Conservation (phyloP, 345 rosid genomes). For the Eucalyptus curtisii region DNA sequence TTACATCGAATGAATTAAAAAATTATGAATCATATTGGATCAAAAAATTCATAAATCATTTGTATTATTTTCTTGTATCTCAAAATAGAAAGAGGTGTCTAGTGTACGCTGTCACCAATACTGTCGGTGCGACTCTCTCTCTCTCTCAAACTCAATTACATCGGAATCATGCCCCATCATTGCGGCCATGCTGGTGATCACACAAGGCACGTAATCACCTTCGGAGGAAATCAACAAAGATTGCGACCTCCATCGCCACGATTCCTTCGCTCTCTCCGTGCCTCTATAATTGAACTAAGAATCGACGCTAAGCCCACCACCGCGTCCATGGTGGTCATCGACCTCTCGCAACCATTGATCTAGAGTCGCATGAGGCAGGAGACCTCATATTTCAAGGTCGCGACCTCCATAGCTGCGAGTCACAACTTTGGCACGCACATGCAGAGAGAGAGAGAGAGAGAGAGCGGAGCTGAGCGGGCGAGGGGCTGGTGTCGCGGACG, state of each 20-base stretch:
- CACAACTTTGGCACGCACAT: background rate
- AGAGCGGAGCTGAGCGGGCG: background rate
- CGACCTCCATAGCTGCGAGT: background rate
- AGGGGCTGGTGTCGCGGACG: background rate
- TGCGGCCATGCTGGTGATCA: background rate
- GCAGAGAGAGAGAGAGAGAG: background rate
- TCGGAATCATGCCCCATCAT: background rate
- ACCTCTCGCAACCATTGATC: background rate
- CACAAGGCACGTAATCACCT: background rate
- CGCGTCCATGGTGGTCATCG: background rate
- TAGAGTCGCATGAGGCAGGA: background rate
- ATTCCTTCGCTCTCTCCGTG: background rate
- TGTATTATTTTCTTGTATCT: background rate
- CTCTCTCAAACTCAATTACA: background rate
- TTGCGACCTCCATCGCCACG: background rate
- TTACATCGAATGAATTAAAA: too few relatives aligned
- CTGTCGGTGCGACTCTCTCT: background rate
- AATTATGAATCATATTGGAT: background rate
- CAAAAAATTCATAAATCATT: accelerated
- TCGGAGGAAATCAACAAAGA: background rate
- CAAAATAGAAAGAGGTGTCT: background rate
- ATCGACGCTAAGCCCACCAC: background rate
- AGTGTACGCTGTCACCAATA: background rate
- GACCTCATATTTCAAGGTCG: background rate
- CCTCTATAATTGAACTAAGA: background rate